Evolutionary conservation across 805 yeast species (phyloP).

Genomic region (Grigorovia humatica): DNA sequence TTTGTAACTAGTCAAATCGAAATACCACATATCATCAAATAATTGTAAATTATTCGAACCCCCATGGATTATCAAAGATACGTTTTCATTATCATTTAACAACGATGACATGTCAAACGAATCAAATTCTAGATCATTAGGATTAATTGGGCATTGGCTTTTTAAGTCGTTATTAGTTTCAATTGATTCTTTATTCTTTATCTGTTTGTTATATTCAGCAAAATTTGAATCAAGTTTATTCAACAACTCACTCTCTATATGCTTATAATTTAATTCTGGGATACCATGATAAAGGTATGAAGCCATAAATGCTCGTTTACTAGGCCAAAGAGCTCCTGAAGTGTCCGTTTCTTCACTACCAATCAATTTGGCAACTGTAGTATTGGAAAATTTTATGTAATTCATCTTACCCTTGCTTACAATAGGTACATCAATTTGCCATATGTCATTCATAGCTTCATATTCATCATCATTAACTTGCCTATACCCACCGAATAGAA

Average conservation of each 20-base stretch:
- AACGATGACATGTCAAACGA: background rate
- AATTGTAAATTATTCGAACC: conserved; percentile 30
- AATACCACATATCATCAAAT: conserved; percentile 42
- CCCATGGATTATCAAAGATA: conserved; percentile 28
- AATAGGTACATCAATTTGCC: conserved; percentile 34
- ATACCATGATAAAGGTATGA: conserved; percentile 10
- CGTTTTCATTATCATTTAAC: background rate
- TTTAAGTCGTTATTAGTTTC: background rate
- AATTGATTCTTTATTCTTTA: background rate
- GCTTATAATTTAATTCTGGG: conserved; percentile 3
- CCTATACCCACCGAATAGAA: conserved; percentile 42
- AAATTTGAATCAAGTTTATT: conserved; percentile 5
- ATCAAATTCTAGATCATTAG: background rate
- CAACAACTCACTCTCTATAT: conserved; percentile 5
- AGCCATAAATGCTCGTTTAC: conserved; percentile 29
- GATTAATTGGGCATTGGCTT: background rate
- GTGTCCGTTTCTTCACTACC: conserved; percentile 6
- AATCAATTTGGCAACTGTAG: conserved; percentile 28
- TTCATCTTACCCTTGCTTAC: conserved; percentile 27
- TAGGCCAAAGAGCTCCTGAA: conserved; percentile 18
- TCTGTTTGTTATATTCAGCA: background rate
- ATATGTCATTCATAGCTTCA: conserved; percentile 31
- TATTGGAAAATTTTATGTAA: conserved; percentile 28
- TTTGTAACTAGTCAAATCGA: conserved; percentile 33
- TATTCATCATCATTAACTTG: conserved; percentile 21